phyloP scores from a whole-genome alignment of 2,329 filamentous ascomycete genomes.

The Fusarium irregulare region DNA sequence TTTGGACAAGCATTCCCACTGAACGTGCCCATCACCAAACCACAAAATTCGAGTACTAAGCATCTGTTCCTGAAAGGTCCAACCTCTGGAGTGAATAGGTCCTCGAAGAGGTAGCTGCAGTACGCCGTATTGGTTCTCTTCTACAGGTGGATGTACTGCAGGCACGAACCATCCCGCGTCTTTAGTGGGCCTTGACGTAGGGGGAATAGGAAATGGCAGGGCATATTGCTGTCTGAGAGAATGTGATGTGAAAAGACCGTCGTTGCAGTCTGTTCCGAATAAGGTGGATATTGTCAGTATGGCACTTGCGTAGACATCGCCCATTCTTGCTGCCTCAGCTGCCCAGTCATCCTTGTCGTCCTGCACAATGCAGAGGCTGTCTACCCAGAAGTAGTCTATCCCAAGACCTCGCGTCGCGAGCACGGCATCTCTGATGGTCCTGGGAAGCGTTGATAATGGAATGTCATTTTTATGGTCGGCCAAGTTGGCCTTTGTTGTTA shows the following conservation, averaged over 20 bases:
- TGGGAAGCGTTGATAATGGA: neutral
- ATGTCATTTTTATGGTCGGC: neutral
- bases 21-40: neutral
- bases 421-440: conserved; percentile 5
- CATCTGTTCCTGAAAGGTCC: neutral
- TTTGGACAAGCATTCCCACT: neutral
- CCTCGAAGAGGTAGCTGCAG: neutral
- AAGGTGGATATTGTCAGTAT: conserved; percentile 10
- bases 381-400: conserved; percentile 17
- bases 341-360: conserved; percentile 16
- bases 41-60: neutral
- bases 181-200: neutral
- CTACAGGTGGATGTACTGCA: neutral
- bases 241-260: neutral
- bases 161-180: neutral
- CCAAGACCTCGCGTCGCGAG: neutral
- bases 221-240: neutral
- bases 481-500: neutral
- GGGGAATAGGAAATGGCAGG: neutral
- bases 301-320: conserved; percentile 14
- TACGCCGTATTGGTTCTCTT: neutral
- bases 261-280: neutral
- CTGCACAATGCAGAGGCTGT: conserved; percentile 17
- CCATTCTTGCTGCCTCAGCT: conserved; percentile 13
- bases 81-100: neutral